Base-by-base conservation (phyloP, 1,284 basidiomycete genomes). In the Lignosus rhinocerotis region DNA sequence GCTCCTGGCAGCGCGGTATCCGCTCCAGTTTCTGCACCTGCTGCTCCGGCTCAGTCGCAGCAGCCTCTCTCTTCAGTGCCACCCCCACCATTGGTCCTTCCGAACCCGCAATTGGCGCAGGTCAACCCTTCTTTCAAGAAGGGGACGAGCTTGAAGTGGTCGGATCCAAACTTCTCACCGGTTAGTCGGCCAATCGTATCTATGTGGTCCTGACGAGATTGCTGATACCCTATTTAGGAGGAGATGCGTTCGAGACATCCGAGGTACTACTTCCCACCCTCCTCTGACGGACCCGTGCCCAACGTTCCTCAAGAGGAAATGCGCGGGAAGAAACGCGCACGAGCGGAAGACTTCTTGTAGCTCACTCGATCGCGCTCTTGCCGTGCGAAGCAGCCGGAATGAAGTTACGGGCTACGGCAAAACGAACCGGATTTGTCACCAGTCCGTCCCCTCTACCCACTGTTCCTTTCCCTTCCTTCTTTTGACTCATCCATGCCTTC, bases 311-410 rank as follows among this genome's bases (percentile, higher is more conserved):
- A 62, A 31, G 86, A 89, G 61, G 87, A 89, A 66, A 75, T 81
- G 58, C 79, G 87, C 61, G 89, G 89, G 51, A 90, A 86, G 77
- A 92, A 92, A 72, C 78, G 89, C 53, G 87, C 89, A 36, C 76
- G 89, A 63, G 90, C 89, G 12, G 89, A 92, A 74, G 90, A 92
- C 70, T 91, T 88, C 71, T 73, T 90, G 64, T 90, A 72, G 66
- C 17, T 43, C 38, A 43, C 51, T 17, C 14, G 21, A 14, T 19
- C 30, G 32, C 11, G 44, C 47, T 41, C n/a, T 42, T 38, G 51
- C 42, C 19, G 32, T 39, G 11, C 31, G 31, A 32, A 55, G 30
- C 56, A 52, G 34, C 11, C 33, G 49, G 30, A 58, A 41, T 46
- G 49, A 51, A 33, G 54, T 38, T 50, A 53, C 53, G 32, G 12